phyloP scores from a whole-genome alignment of 176 grass and related monocot species.

The Alopecurus myosuroides region DNA sequence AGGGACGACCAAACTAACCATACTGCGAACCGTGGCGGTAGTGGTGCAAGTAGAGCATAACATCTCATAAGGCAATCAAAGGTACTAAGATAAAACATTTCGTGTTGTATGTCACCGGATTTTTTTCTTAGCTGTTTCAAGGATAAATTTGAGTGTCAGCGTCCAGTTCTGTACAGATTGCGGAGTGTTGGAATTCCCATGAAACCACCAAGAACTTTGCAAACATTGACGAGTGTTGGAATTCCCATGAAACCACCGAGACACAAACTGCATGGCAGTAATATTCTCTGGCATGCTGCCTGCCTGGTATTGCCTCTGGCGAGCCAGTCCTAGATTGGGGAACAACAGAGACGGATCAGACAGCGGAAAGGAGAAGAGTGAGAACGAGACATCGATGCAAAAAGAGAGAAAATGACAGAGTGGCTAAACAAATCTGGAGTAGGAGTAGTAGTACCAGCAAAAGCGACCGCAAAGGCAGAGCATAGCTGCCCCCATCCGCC shows the following conservation, averaged over 20 bases:
- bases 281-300: constrained; percentile 1
- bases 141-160: neutral
- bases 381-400: constrained; percentile 33
- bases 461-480: constrained; percentile 18
- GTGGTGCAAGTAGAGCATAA: constrained; percentile 7
- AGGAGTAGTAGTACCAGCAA: neutral
- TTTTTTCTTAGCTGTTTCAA: neutral
- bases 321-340: neutral
- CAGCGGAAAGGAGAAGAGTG: constrained; percentile 23
- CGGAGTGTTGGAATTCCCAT: neutral
- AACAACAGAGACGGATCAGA: constrained; percentile 7
- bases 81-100: neutral
- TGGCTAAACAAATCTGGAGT: neutral
- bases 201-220: neutral
- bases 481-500: neutral
- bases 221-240: neutral
- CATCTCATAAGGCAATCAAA: neutral
- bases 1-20: neutral
- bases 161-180: neutral
- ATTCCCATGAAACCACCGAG: neutral
- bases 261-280: neutral
- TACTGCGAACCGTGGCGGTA: neutral
- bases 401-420: neutral
- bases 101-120: neutral
- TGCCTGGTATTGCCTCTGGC: neutral